Evolutionary conservation across 805 yeast genomes (phyloP), one percentile per base, ranked within the genome.

Genomic region (Middelhovenomyces tepae): DNA sequence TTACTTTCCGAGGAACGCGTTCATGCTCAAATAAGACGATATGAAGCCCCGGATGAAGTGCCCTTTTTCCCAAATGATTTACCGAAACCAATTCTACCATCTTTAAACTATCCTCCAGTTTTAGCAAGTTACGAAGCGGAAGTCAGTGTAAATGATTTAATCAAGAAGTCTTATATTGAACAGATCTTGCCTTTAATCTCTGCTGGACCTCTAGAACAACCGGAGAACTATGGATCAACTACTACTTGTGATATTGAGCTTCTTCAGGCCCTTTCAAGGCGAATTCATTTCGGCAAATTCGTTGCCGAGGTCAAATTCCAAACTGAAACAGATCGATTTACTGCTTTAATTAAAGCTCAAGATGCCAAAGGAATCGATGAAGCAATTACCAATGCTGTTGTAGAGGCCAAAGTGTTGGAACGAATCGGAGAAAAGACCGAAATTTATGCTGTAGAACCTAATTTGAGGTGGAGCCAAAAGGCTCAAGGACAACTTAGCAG

Each of bases 271-370:
- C 60, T 91, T 28, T 81, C 94, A 6, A 69, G 98, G 49, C 71
- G 98, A 53, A 84, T 91, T 46, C 98, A 91, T 59, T 91, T 89
- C 60, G 98, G 98, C 31, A 83, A 82, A 59, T 91, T 89, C 65
- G 98, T 91, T 7, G 98, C 98, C 4, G 98, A 91, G 56, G 81
- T 95, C 28, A 91, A 91, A 59, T 91, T 75, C 57, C 76, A 68
- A 47, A 61, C 65, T 17, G 91, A 87, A 40, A 67, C 64, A 22
- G 82, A 71, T 31, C 56, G 55, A 32, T 85, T 77, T 62, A 73
- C 72, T 2, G 60, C 67, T 45, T 59, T 86, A 46, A 91, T 91
- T 45, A 53, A 62, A 41, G 71, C 66, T 0, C 68, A 64, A 36
- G 94, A 91, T 53, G 59, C 72, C 5, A 61, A 64, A 8, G 94